phyloP scores from a whole-genome alignment of 805 yeast genomes.

The Spathaspora hagerdaliae region DNA sequence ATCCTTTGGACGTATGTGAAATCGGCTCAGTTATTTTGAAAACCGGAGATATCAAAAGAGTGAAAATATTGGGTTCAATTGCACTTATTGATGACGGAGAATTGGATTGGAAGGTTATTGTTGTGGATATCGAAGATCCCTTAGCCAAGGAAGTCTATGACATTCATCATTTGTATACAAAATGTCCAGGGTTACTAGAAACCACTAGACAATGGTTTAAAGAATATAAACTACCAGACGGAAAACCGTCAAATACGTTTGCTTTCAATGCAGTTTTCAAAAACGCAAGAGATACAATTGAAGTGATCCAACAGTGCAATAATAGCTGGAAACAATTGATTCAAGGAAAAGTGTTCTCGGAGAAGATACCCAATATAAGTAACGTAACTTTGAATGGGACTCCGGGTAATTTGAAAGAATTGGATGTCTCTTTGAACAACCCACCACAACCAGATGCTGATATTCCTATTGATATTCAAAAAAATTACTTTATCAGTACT shows the following conservation, averaged over 20 bases:
- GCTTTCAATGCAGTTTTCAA: constrained; percentile 96
- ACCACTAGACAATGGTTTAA: constrained; percentile 98
- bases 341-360: constrained; percentile 47
- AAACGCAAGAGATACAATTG: constrained; percentile 81
- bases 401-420: constrained; percentile 19
- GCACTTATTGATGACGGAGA: constrained; percentile 93
- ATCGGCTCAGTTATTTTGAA: constrained; percentile 67
- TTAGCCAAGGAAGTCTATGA: constrained; percentile 83
- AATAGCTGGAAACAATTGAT: constrained; percentile 81
- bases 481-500: constrained; percentile 21
- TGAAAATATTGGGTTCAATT: constrained; percentile 89
- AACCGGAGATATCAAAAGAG: constrained; percentile 78
- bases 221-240: constrained; percentile 96
- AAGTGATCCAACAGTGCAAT: constrained; percentile 75
- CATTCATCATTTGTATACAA: constrained; percentile 84
- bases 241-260: constrained; percentile 93
- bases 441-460: constrained; percentile 20
- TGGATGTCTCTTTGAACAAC: constrained; percentile 14
- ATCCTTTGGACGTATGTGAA: constrained; percentile 69
- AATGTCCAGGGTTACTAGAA: constrained; percentile 89
- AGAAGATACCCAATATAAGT: constrained; percentile 26
- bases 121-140: constrained; percentile 78
- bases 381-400: constrained; percentile 35
- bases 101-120: constrained; percentile 90
- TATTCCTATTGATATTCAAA: constrained; percentile 39